phyloP scores from a whole-genome alignment of 352 stramenopile species.

The Phytopythium oedochilum region DNA sequence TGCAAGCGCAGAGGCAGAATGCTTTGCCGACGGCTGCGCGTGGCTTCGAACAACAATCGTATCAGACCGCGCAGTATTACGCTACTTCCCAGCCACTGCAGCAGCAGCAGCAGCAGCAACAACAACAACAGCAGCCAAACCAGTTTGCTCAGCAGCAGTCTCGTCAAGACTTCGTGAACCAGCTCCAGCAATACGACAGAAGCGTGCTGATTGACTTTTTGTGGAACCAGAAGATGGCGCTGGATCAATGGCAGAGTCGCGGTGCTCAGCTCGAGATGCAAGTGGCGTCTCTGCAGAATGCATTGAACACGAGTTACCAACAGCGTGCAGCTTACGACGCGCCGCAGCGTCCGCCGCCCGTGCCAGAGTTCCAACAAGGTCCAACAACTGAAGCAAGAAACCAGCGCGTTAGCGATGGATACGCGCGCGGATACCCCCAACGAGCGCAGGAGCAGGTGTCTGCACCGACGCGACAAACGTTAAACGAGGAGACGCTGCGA shows the following conservation, averaged over 20 bases:
- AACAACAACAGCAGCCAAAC: conserved; percentile 22
- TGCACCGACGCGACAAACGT: not conserved
- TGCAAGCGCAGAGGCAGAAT: not conserved
- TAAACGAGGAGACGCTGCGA: conserved; percentile 2
- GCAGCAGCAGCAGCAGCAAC: conserved; percentile 5
- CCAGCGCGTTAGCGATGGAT: not conserved
- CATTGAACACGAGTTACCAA: conserved; percentile 2
- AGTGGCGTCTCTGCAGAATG: conserved; percentile 19
- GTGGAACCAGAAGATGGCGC: conserved; percentile 61
- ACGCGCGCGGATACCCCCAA: not conserved
- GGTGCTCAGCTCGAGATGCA: conserved; percentile 49
- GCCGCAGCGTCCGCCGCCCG: not conserved
- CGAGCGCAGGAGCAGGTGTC: conserved; percentile 5
- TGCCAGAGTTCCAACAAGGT: conserved; percentile 6
- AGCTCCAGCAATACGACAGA: conserved; percentile 68
- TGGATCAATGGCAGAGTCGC: conserved; percentile 60
- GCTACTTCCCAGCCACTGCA: conserved; percentile 10
- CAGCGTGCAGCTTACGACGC: conserved; percentile 2
- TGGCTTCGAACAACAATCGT: conserved; percentile 8
- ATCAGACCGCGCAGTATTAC: conserved; percentile 11
- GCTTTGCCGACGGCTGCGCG: not conserved
- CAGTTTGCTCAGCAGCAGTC: conserved; percentile 25
- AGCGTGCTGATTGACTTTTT: conserved; percentile 62
- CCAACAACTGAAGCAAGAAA: not conserved
- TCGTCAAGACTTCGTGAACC: conserved; percentile 58